Evolutionary conservation across 495 filamentous ascomycete genomes (phyloP).

Genomic region (Xylaria nigripes): DNA sequence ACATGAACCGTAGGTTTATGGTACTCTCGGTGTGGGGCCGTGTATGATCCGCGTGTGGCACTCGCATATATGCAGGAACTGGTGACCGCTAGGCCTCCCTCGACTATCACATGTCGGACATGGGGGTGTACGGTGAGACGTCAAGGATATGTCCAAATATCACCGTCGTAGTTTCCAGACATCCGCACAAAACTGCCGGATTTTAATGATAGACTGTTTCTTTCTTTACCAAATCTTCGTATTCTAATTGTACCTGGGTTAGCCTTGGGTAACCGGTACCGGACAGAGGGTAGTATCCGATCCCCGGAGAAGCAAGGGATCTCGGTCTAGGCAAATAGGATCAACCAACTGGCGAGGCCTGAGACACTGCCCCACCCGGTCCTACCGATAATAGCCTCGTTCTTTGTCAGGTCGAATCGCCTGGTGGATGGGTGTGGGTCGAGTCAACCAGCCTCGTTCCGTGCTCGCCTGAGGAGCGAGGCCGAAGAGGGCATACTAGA

Average conservation of each 20-base stretch:
- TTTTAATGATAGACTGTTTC: conserved; percentile 14
- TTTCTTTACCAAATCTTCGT: conserved; percentile 8
- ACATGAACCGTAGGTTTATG: neutral
- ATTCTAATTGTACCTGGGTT: neutral
- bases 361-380: conserved; percentile 19
- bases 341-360: conserved; percentile 9
- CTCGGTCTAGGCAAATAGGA: conserved; percentile 7
- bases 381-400: conserved; percentile 24
- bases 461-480: neutral
- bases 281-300: neutral
- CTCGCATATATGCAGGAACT: conserved; percentile 9
- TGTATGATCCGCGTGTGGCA: neutral
- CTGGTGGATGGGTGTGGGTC: neutral
- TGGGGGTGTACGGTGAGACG: conserved; percentile 18
- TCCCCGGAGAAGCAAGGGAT: neutral
- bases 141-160: conserved; percentile 10
- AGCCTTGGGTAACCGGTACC: conserved; percentile 3
- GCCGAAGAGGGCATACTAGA: neutral
- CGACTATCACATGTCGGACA: conserved; percentile 19
- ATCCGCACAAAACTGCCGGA: neutral
- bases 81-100: conserved; percentile 15
- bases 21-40: neutral
- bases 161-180: neutral
- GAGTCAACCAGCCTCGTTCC: conserved; percentile 1
- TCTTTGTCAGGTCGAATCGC: conserved; percentile 3